phyloP scores from a whole-genome alignment of 2,329 filamentous ascomycete genomes.

The Chaetomiaceae sp. region DNA sequence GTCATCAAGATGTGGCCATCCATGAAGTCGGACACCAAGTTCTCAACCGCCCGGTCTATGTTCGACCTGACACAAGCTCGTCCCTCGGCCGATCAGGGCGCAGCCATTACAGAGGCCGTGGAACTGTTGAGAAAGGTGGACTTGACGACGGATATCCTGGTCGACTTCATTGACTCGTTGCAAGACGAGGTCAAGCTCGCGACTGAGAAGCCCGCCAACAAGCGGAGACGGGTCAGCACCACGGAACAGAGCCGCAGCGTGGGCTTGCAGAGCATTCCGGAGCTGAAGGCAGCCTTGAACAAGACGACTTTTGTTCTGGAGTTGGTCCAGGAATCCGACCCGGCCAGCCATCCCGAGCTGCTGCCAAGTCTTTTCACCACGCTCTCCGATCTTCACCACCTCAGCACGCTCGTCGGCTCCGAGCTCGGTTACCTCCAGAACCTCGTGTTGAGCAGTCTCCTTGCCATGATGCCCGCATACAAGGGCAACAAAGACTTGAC shows the following conservation, averaged over 20 bases:
- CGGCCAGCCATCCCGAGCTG: constrained; percentile 69
- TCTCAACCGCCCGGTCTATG: constrained; percentile 56
- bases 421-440: constrained; percentile 89
- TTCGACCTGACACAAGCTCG: constrained; percentile 54
- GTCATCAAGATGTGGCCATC: constrained; percentile 67
- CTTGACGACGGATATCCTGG: constrained; percentile 68
- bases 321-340: constrained; percentile 74
- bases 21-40: constrained; percentile 60
- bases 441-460: constrained; percentile 73
- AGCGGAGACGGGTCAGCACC: constrained; percentile 73
- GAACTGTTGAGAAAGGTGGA: constrained; percentile 68
- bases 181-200: constrained; percentile 69
- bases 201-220: constrained; percentile 66
- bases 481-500: constrained; percentile 56
- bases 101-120: constrained; percentile 55
- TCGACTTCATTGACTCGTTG: constrained; percentile 67
- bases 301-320: constrained; percentile 85
- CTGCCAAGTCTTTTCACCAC: constrained; percentile 76
- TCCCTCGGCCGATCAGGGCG: constrained; percentile 29
- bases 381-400: constrained; percentile 81
- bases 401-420: constrained; percentile 73
- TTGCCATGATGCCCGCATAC: constrained; percentile 76
- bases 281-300: constrained; percentile 63
- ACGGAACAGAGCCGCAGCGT: constrained; percentile 59
- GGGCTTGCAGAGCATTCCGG: constrained; percentile 57